Base-by-base conservation (phyloP, 78 protist genomes). In the Anaeramoeba flamelloides region DNA sequence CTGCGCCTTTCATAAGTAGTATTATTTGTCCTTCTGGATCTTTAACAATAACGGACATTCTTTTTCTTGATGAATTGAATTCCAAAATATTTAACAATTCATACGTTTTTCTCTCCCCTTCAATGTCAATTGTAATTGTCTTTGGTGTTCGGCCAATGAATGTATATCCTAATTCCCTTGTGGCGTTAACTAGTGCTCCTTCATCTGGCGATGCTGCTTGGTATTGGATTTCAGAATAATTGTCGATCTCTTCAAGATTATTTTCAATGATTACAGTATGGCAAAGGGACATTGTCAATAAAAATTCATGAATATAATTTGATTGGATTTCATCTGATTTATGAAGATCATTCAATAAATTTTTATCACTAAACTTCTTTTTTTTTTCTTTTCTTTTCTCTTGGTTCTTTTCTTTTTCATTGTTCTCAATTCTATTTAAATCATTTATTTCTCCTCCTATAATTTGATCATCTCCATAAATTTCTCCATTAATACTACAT, bases 121-220 rank as follows among this genome's bases (percentile, higher is more conserved):
- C 36, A 31, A 79, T 39, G 65, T 36, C 36, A 41, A 79, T 39
- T n/a, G 81, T 79, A 76, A 36, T 39, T 0, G 81, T 30, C n/a
- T 8, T 36, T 26, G 81, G 77, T 2, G 81, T 39, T 4, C 36
- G 32, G 3, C 30, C 81, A 39, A 75, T 36, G 81, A 40, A 79
- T 75, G 32, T 32, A 34, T 36, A 79, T 0, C 81, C 81, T n/a
- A 79, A 38, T 1, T 22, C 40, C 0, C 36, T 1, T 1, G 96
- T 92, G 0, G 92, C 91, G 3, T n/a, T 41, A 30, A 91, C 92
- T 0, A 93, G 74, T n/a, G 96, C 96, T 8, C 26, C 80, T 75
- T 93, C 97, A 82, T 93, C 95, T 2, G 97, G 96, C 75, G 96
- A 92, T 22, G 94, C 39, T 0, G 93, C 93, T 12, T 90, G 88